These are phyloP conservation scores for Acanthamoeba pearcei DNA, from an alignment of 208 protist genomes.

Conservation along the genomic window DNA sequence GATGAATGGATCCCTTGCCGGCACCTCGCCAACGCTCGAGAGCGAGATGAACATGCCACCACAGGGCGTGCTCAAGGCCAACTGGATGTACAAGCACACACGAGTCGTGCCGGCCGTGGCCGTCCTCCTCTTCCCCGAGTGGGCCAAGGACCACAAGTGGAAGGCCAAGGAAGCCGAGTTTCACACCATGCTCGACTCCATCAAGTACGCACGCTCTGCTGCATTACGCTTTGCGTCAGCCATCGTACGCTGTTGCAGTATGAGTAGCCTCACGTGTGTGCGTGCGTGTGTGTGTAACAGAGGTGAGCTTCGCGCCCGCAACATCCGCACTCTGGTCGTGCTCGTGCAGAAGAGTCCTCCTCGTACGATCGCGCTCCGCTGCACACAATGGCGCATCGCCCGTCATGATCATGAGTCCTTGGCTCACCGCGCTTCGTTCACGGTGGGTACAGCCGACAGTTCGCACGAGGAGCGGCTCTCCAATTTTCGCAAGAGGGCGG, in stretches of 20 bases:
- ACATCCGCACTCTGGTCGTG: constrained; percentile 50
- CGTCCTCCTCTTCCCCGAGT: constrained; percentile 49
- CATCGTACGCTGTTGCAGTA: not conserved
- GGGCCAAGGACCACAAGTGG: constrained; percentile 68
- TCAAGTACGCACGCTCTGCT: not conserved
- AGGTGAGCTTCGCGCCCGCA: not conserved
- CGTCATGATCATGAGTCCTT: too few relatives aligned
- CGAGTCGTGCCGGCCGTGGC: constrained; percentile 70
- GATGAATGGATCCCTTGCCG: too few relatives aligned
- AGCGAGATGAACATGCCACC: constrained; percentile 8
- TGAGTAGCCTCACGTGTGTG: not conserved
- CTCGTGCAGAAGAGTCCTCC: constrained; percentile 42
- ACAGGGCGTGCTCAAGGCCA: constrained; percentile 76
- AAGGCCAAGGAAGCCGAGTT: constrained; percentile 48
- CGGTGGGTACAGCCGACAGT: not conserved
- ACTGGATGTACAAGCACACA: constrained; percentile 81
- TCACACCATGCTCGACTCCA: constrained; percentile 35
- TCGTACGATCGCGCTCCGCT: not conserved
- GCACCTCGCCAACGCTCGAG: not conserved
- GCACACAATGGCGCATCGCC: not conserved
- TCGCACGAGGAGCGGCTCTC: constrained; percentile 5
- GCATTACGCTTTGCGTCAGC: too few relatives aligned
- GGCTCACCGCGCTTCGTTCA: not conserved
- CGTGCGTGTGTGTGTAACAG: not conserved
- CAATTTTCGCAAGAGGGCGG: constrained; percentile 34